Conservation (phyloP, 306 rosid species). For the Fragaria nilgerrensis region DNA sequence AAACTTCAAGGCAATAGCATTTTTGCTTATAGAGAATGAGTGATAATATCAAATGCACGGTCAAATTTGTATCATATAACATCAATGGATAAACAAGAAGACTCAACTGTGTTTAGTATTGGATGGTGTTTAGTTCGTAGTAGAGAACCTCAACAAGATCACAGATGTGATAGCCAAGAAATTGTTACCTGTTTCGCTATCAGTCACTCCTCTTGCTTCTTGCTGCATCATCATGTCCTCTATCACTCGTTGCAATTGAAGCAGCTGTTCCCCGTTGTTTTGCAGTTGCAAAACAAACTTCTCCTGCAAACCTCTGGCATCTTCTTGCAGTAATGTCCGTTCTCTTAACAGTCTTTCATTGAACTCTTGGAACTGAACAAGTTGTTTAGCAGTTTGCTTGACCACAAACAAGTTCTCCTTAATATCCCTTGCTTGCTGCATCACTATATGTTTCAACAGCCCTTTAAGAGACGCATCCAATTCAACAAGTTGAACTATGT, state of each 20-base stretch:
- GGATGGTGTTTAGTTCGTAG: too few relatives aligned
- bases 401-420: constrained; percentile 1
- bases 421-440: background rate
- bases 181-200: background rate
- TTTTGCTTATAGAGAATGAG: background rate
- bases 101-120: background rate
- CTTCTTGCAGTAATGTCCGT: background rate
- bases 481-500: background rate
- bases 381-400: background rate
- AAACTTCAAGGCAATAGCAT: background rate
- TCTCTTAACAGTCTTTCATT: background rate
- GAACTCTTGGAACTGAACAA: background rate
- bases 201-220: background rate
- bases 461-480: background rate
- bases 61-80: background rate
- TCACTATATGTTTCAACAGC: background rate
- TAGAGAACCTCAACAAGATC: background rate
- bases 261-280: background rate
- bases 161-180: background rate
- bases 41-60: background rate
- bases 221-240: background rate
- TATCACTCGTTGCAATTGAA: background rate
- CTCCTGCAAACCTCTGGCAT: background rate
- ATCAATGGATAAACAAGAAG: too few relatives aligned
- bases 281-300: background rate